Base-by-base conservation (phyloP, 2,329 filamentous ascomycete species). In the Exophiala oligosperma region DNA sequence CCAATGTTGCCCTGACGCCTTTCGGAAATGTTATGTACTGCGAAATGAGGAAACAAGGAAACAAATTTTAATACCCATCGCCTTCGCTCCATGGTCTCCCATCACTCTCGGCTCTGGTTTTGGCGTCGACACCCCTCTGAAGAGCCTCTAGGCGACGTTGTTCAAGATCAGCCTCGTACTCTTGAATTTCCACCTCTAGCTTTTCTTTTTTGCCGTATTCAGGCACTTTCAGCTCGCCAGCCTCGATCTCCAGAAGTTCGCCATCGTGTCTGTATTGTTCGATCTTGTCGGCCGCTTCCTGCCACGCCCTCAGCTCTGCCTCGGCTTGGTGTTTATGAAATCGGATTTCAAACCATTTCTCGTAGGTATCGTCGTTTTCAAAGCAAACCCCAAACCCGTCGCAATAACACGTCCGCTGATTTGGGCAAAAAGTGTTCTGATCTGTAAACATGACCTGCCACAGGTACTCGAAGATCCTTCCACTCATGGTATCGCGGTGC, bases 381-480 rank as follows among this genome's bases (percentile, higher is more conserved):
- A 86, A 87, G 66, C 85, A 88, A 8, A 83, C 71, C 1, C 85
- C 85, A 50, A 81, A 88, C 4, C 82, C 84, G 59, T 87, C 84
- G 67, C 85, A 88, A 60, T 85, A 84, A 71, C 85, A 88, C 0
- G 80, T 70, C 56, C 81, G 76, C 71, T 84, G 80, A 29, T 71
- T 71, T 2, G 77, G 76, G 56, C 79, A 81, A 44, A 75, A 66
- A 26, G 74, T 70, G 12, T 70, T 66, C 44, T 77, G 60, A 1
- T 79, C 81, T 0, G 82, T 81, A 67, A 86, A 87, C 12, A 87
- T 76, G 58, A 79, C 83, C 59, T 86, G 83, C 84, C 84, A 87
- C 1, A 85, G 71, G 66, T 87, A 86, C 68, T 87, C 84, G 75
- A 83, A 86, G 14, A 86, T 76, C 2, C 84, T 77, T 2, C 84